Evolutionary conservation across 23 red algal species (phyloP).

Genomic region (Pyropia haitanensis): DNA sequence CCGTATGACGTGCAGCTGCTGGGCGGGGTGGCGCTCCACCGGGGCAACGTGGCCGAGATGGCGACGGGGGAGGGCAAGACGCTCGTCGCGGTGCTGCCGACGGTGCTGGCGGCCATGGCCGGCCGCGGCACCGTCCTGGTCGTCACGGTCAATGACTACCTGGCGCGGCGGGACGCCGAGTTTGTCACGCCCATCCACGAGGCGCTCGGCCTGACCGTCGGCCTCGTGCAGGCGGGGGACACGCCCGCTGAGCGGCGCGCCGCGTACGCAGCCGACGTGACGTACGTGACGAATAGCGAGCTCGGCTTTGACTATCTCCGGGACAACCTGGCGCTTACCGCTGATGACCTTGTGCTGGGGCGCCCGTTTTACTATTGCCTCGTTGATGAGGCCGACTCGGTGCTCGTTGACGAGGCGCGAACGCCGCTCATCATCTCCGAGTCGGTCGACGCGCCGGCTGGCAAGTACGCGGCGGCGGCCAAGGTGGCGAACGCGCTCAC

Average conservation of each 20-base stretch:
- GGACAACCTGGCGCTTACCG: slow-evolving; percentile 82
- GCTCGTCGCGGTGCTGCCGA: slow-evolving; percentile 57
- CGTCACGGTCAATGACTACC: slow-evolving; percentile 97
- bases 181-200: slow-evolving; percentile 53
- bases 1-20: slow-evolving; percentile 95
- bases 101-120: slow-evolving; percentile 49
- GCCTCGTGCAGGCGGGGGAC: slow-evolving; percentile 43
- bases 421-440: slow-evolving; percentile 95
- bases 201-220: slow-evolving; percentile 76
- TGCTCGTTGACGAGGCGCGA: slow-evolving; percentile 96
- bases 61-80: slow-evolving; percentile 99
- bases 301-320: slow-evolving; percentile 98
- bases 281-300: slow-evolving; percentile 96
- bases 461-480: slow-evolving; percentile 68
- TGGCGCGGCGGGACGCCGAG: slow-evolving; percentile 71
- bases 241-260: slow-evolving; percentile 20
- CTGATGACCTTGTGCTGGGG: slow-evolving; percentile 42
- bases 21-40: slow-evolving; percentile 70
- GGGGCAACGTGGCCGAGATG: slow-evolving; percentile 86
- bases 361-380: slow-evolving; percentile 75
- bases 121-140: slow-evolving; percentile 43
- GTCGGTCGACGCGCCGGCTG: slow-evolving; percentile 21
- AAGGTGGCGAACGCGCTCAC: slow-evolving; percentile 43
- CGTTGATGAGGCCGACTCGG: slow-evolving; percentile 94
- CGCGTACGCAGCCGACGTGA: slow-evolving; percentile 72